These are phyloP conservation scores for Auriscalpium microsporum DNA, from an alignment of 768 basidiomycete genomes.

Conservation along the genomic window DNA sequence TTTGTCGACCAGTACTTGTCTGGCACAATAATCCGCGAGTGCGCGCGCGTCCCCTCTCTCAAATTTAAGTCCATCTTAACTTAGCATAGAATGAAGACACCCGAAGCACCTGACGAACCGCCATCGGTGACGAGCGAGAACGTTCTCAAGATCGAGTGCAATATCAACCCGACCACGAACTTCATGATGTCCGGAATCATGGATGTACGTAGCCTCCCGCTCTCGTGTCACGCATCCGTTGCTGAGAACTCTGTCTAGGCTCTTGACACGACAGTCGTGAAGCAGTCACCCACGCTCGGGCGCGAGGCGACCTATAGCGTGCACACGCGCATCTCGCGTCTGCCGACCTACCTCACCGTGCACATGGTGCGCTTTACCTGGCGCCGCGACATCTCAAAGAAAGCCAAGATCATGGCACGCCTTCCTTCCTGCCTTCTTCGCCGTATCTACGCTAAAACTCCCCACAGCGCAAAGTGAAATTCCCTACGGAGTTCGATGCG, in stretches of 20 bases:
- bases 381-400: constrained; percentile 83
- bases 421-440: neutral
- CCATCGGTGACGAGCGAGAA: constrained; percentile 55
- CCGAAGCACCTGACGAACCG: constrained; percentile 76
- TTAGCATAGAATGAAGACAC: constrained; percentile 56
- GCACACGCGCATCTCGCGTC: constrained; percentile 69
- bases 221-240: neutral
- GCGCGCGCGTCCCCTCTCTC: constrained; percentile 11
- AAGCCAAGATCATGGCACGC: constrained; percentile 91
- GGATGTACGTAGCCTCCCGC: constrained; percentile 42
- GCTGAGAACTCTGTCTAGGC: constrained; percentile 38
- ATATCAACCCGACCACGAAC: constrained; percentile 81
- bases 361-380: constrained; percentile 98
- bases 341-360: constrained; percentile 79
- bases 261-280: constrained; percentile 80
- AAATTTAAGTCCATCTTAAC: neutral
- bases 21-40: constrained; percentile 72
- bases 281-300: constrained; percentile 70
- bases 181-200: constrained; percentile 81
- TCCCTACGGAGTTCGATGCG: constrained; percentile 82
- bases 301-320: constrained; percentile 78
- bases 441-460: neutral
- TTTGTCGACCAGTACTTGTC: constrained; percentile 79
- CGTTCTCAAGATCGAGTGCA: constrained; percentile 87
- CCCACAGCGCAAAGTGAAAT: constrained; percentile 79